Conservation (phyloP, 1,284 basidiomycete species). For the Limonomyces culmigenus region DNA sequence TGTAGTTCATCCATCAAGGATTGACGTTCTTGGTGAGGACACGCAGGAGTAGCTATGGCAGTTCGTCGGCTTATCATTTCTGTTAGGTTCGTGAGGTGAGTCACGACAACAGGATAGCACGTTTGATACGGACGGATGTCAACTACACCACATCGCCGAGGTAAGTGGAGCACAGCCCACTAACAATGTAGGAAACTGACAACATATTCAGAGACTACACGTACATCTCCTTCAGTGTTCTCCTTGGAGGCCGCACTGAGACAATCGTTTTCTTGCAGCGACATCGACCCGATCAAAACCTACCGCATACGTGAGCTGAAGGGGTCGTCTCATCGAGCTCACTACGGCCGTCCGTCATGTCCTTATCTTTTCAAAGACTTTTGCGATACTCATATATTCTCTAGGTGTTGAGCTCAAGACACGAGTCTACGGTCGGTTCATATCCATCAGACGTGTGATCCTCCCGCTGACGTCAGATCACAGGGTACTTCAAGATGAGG, state of each 20-base stretch:
- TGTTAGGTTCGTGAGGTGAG: slow-evolving; percentile 64
- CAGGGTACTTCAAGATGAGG: not conserved
- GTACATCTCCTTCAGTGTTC: slow-evolving; percentile 18
- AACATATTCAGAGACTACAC: slow-evolving; percentile 46
- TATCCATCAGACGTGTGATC: too few relatives aligned
- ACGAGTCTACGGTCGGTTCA: slow-evolving; percentile 53
- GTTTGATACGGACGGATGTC: slow-evolving; percentile 56
- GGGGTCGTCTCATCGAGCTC: slow-evolving; percentile 37
- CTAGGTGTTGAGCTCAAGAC: slow-evolving; percentile 53
- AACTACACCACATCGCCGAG: slow-evolving; percentile 73
- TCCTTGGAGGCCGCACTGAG: not conserved
- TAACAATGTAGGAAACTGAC: slow-evolving; percentile 3
- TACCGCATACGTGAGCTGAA: slow-evolving; percentile 60
- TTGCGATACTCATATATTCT: slow-evolving; percentile 1
- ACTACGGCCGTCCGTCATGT: slow-evolving; percentile 49
- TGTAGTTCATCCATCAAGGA: slow-evolving; percentile 71
- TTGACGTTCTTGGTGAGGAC: slow-evolving; percentile 54
- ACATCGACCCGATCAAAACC: slow-evolving; percentile 68
- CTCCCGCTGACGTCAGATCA: too few relatives aligned
- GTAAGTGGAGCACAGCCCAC: slow-evolving; percentile 60
- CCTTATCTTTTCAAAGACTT: not conserved
- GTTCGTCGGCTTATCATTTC: slow-evolving; percentile 1
- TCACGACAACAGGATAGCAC: slow-evolving; percentile 65
- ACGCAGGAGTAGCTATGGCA: slow-evolving; percentile 8
- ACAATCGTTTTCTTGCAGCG: slow-evolving; percentile 21